Percentiles rank a stretch among this genome's conserved stretches.
Conservation (phyloP, 805 yeast species). For the Yarrowia hollandica region DNA sequence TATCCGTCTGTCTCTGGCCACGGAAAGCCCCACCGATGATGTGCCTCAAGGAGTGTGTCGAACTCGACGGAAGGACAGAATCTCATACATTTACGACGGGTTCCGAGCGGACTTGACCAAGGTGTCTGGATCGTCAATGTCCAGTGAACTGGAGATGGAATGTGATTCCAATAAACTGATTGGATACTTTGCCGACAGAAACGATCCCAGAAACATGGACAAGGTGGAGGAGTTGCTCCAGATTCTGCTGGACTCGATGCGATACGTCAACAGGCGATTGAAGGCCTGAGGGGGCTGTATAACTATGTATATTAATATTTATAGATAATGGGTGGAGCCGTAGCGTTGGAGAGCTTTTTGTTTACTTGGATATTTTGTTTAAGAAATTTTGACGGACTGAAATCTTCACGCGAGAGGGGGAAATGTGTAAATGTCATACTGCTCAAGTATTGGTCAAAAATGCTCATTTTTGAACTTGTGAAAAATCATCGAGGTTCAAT, state of each 20-base stretch:
- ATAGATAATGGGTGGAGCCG: not conserved
- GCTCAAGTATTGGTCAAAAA: too few relatives aligned
- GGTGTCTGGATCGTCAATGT: slow-evolving; percentile 36
- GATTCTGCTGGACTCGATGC: slow-evolving; percentile 19
- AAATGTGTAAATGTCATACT: too few relatives aligned
- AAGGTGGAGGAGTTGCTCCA: slow-evolving; percentile 28
- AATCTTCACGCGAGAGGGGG: too few relatives aligned
- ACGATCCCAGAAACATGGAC: slow-evolving; percentile 7
- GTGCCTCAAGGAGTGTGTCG: slow-evolving; percentile 7
- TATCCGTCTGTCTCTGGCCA: not conserved
- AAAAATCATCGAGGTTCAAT: too few relatives aligned
- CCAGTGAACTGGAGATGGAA: slow-evolving; percentile 21
- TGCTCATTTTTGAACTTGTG: too few relatives aligned
- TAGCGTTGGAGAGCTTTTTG: too few relatives aligned
- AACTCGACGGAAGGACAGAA: slow-evolving; percentile 12
- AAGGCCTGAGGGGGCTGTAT: not conserved
- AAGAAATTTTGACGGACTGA: too few relatives aligned
- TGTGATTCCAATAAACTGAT: slow-evolving; percentile 5
- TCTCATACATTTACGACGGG: slow-evolving; percentile 14
- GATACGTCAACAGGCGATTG: slow-evolving; percentile 7
- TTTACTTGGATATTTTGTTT: too few relatives aligned
- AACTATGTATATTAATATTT: slow-evolving; percentile 16
- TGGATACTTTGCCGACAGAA: slow-evolving; percentile 4
- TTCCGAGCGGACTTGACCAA: slow-evolving; percentile 21
- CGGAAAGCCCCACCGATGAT: slow-evolving; percentile 5